phyloP scores from a whole-genome alignment of 345 rosid genomes.

The Hevea brasiliensis region DNA sequence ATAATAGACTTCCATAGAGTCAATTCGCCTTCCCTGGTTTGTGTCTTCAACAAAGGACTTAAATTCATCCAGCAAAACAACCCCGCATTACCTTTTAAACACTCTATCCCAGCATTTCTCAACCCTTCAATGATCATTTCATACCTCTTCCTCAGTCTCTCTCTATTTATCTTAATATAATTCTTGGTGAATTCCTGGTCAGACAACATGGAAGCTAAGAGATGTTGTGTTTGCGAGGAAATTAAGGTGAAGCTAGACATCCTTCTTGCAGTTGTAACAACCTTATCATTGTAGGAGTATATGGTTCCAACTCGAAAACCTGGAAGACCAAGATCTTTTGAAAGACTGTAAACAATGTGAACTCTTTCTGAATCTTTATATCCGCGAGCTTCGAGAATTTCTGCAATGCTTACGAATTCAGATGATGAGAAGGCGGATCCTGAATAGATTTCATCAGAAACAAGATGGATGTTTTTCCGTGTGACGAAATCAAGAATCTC shows the following conservation, averaged over 20 bases:
- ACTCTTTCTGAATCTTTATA: slow-evolving; percentile 61
- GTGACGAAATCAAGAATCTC: slow-evolving; percentile 62
- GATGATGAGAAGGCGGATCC: slow-evolving; percentile 71
- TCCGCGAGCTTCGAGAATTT: slow-evolving; percentile 47
- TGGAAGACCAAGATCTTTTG: slow-evolving; percentile 95
- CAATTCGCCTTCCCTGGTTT: slow-evolving; percentile 66
- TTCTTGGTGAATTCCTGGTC: slow-evolving; percentile 51
- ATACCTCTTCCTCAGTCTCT: slow-evolving; percentile 61
- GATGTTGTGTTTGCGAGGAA: slow-evolving; percentile 87
- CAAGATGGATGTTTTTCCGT: slow-evolving; percentile 77
- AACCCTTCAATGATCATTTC: slow-evolving; percentile 69
- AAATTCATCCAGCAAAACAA: slow-evolving; percentile 95
- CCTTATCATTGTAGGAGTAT: slow-evolving; percentile 81
- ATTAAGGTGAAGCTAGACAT: slow-evolving; percentile 95
- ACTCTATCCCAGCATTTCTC: slow-evolving; percentile 68
- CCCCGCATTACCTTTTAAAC: slow-evolving; percentile 85
- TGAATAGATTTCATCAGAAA: slow-evolving; percentile 92
- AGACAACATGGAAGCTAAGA: slow-evolving; percentile 80
- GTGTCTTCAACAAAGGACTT: slow-evolving; percentile 51
- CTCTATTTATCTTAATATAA: slow-evolving; percentile 65
- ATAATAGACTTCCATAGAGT: slow-evolving; percentile 65
- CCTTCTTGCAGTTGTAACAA: slow-evolving; percentile 80
- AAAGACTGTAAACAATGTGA: slow-evolving; percentile 93
- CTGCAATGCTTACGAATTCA: slow-evolving; percentile 82
- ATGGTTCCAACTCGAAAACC: slow-evolving; percentile 94